Base-by-base conservation (phyloP, 257 asterid species). In the Cruciata laevipes region DNA sequence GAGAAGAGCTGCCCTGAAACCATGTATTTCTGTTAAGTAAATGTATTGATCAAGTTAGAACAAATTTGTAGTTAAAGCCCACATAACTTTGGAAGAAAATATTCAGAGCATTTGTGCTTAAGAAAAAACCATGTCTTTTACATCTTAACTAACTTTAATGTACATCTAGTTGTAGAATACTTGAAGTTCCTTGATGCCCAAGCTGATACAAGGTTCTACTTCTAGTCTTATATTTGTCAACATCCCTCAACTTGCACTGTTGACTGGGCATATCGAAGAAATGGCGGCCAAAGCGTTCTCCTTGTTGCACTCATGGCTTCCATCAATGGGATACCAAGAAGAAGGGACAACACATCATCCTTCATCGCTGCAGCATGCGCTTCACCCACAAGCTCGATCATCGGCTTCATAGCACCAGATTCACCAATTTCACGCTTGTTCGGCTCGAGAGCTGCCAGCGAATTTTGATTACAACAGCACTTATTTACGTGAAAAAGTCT, bases 251-350 rank as follows among this genome's bases (percentile, higher is more conserved):
- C 47, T 72, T 40, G 53, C 18, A n/a, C 77, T 78, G 65, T 83
- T 83, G 25, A 66, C 69, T 23, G 24, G 76, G 65, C 88, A 83
- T 61, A 85, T 61, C 0, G 78, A 47, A 11, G 76, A 52, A 7
- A 85, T 71, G 61, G 83, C 77, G 0, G 79, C 76, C 0, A 83
- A 77, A 52, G 89, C 83, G 21, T 65, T 62, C 73, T 85, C 95
- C 74, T 80, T 76, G 66, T 31, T 67, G 37, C 5, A 69, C 1
- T 73, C 82, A n/a, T n/a, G n/a, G 18, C 74, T 63, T 10, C 55
- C 56, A 21, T 44, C 58, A n/a, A n/a, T n/a, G 24, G 75, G 7
- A 82, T 51, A 5, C 71, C 21, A 0, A 85, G 80, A 61, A 87
- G 69, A 65, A 76, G 68, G 2, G 70, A 23, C 31, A 85, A 14